These are phyloP conservation scores for Rubia tinctorum DNA, from an alignment of 305 asterid species.

Conservation along the genomic window DNA sequence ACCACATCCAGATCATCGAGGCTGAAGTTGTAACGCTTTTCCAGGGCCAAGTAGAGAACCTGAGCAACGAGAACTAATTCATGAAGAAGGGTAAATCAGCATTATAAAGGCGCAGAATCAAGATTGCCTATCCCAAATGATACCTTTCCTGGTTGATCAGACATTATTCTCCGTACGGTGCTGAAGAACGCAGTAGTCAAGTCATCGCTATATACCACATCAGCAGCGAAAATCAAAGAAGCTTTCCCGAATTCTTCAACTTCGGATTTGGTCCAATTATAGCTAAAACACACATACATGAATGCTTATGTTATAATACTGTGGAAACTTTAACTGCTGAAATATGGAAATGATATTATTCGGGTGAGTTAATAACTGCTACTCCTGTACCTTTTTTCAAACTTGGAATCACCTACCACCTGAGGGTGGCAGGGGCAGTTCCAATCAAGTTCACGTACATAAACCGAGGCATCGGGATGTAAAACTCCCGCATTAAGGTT, in stretches of 20 bases:
- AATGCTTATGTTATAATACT: background rate
- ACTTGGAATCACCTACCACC: conserved; percentile 29
- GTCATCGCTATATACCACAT: conserved; percentile 79
- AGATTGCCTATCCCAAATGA: background rate
- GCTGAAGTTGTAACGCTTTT: conserved; percentile 87
- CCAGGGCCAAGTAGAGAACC: conserved; percentile 87
- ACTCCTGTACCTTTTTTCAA: conserved; percentile 35
- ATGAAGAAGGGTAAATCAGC: background rate
- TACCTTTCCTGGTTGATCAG: conserved; percentile 61
- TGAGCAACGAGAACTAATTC: conserved; percentile 23
- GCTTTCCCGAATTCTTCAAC: conserved; percentile 63
- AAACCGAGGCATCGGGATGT: conserved; percentile 41
- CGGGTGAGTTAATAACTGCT: background rate
- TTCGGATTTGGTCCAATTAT: conserved; percentile 63
- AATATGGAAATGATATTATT: background rate
- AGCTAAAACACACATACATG: conserved; percentile 37
- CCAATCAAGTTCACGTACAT: conserved; percentile 96
- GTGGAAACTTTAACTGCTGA: background rate
- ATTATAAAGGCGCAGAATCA: background rate
- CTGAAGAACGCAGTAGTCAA: conserved; percentile 78
- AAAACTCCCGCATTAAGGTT: conserved; percentile 49
- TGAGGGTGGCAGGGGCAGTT: conserved; percentile 59
- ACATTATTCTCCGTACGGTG: conserved; percentile 54
- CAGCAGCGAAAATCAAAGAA: conserved; percentile 88
- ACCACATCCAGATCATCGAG: conserved; percentile 82